Percentiles rank a stretch among this genome's conserved stretches.
Conservation (phyloP, 1,284 basidiomycete species). For the Macrocystidia cucumis region DNA sequence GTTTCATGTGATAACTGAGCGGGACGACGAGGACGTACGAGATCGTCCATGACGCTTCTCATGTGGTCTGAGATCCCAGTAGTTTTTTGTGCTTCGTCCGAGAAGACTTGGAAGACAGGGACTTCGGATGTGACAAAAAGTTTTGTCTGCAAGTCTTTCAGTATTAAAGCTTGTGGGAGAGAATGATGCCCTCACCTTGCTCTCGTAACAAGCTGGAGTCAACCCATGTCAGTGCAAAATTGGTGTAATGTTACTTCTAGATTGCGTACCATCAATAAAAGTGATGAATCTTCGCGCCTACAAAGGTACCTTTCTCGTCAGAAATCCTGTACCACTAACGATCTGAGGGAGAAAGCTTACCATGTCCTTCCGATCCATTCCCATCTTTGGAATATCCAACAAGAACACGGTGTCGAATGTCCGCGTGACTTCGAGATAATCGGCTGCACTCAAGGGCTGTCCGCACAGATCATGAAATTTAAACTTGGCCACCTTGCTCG, state of each 20-base stretch:
- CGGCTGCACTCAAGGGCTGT: slow-evolving; percentile 85
- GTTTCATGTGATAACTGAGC: not conserved
- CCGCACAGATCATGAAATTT: slow-evolving; percentile 87
- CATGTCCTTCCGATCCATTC: slow-evolving; percentile 82
- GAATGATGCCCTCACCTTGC: slow-evolving; percentile 44
- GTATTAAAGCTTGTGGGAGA: slow-evolving; percentile 1
- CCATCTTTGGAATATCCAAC: slow-evolving; percentile 84
- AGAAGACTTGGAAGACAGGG: slow-evolving; percentile 84
- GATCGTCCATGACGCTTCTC: slow-evolving; percentile 85
- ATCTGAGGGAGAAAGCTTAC: slow-evolving; percentile 29
- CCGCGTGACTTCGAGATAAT: slow-evolving; percentile 92
- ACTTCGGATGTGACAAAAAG: slow-evolving; percentile 88
- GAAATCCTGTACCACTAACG: not conserved
- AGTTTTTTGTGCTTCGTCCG: slow-evolving; percentile 49
- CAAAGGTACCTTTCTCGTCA: slow-evolving; percentile 3
- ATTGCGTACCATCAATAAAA: slow-evolving; percentile 84
- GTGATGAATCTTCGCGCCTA: slow-evolving; percentile 94
- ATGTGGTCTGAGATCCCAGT: slow-evolving; percentile 66
- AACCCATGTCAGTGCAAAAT: slow-evolving; percentile 1
- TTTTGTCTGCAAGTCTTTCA: slow-evolving; percentile 52
- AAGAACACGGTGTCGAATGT: slow-evolving; percentile 88
- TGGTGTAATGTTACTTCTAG: too few relatives aligned
- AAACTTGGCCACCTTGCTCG: slow-evolving; percentile 79
- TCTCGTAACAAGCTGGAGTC: slow-evolving; percentile 79
- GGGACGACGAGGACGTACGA: slow-evolving; percentile 42